phyloP scores from a whole-genome alignment of 352 stramenopile genomes.

The Sclerospora graminicola region DNA sequence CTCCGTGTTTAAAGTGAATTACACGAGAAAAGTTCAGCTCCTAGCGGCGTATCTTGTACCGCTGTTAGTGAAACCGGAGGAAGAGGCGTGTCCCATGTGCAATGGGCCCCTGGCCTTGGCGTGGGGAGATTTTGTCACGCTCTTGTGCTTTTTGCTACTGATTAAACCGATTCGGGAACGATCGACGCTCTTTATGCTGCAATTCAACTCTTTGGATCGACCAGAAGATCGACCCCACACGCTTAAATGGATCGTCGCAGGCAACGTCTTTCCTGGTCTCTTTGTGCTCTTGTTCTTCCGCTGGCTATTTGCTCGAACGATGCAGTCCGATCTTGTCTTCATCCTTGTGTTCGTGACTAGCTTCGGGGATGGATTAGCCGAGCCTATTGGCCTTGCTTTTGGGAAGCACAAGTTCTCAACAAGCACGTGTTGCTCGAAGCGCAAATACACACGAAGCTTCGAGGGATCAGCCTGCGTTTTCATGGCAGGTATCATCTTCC shows the following conservation, averaged over 20 bases:
- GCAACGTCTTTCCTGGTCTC: conserved; percentile 70
- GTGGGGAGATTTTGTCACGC: conserved; percentile 77
- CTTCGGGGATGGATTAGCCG: conserved; percentile 67
- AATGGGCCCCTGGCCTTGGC: conserved; percentile 52
- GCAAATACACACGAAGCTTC: conserved; percentile 72
- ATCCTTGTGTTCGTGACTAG: conserved; percentile 80
- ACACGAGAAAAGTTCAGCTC: conserved; percentile 75
- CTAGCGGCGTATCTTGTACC: conserved; percentile 75
- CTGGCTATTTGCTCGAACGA: conserved; percentile 70
- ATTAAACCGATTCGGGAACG: conserved; percentile 77
- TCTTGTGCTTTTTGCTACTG: conserved; percentile 71
- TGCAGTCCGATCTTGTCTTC: conserved; percentile 66
- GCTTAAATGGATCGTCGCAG: conserved; percentile 71
- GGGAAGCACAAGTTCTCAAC: conserved; percentile 82
- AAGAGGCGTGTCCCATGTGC: conserved; percentile 26
- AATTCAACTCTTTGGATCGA: conserved; percentile 82
- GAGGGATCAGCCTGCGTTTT: conserved; percentile 73
- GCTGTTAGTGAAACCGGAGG: conserved; percentile 57
- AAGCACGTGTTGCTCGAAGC: conserved; percentile 64
- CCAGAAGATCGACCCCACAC: conserved; percentile 73
- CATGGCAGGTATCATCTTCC: conserved; percentile 76
- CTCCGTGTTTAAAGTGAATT: conserved; percentile 83
- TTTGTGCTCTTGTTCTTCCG: conserved; percentile 83
- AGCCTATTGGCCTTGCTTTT: conserved; percentile 69
- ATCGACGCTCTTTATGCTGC: conserved; percentile 80